A percentile compares a stretch with the other conserved stretches of the same genome.
These are phyloP conservation scores for Coniochaeta ligniaria DNA, from an alignment of 2,329 filamentous ascomycete genomes.

Conservation along the genomic window DNA sequence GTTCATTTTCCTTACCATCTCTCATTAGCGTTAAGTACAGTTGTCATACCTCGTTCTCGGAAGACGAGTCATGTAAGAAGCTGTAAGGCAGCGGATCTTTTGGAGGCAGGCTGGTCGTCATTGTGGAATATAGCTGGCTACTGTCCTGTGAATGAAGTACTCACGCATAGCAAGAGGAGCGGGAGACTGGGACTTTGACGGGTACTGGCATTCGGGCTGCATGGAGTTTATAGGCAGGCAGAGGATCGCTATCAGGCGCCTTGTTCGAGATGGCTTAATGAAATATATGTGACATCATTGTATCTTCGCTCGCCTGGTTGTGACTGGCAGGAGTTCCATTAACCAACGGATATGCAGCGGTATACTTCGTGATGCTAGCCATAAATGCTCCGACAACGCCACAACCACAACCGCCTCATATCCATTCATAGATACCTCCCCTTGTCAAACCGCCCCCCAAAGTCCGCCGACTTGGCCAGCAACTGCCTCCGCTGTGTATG, in stretches of 20 bases:
- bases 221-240: constrained; percentile 1
- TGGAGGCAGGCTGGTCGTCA: neutral
- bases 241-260: neutral
- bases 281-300: neutral
- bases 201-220: neutral
- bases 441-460: constrained; percentile 73
- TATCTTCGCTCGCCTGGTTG: neutral
- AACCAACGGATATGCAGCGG: too few relatives aligned
- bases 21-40: neutral
- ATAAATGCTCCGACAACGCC: too few relatives aligned
- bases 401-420: too few relatives aligned
- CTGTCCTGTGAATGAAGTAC: neutral
- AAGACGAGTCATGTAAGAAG: neutral
- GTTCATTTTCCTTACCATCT: constrained; percentile 7
- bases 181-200: neutral
- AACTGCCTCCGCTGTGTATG: constrained; percentile 70
- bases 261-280: neutral
- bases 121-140: neutral
- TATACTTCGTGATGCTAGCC: too few relatives aligned
- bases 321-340: too few relatives aligned
- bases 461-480: constrained; percentile 71
- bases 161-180: neutral
- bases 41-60: neutral
- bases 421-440: constrained; percentile 52
- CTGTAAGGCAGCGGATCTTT: neutral